Conservation (phyloP, 345 rosid species). For the Corchorus olitorius region DNA sequence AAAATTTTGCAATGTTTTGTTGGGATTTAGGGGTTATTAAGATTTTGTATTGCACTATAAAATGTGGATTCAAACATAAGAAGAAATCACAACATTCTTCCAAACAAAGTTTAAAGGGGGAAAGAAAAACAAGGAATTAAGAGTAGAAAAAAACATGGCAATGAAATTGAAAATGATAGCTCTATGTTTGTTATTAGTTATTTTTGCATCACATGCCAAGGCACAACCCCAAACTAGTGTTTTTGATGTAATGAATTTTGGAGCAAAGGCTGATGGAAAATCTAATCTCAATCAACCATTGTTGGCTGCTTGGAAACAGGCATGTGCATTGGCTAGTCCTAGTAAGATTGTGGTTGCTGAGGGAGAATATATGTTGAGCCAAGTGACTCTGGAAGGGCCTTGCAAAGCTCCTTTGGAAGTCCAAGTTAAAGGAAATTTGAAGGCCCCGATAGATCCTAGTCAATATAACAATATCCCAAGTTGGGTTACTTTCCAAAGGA, state of each 20-base stretch:
- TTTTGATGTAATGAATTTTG: not conserved
- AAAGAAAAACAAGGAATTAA: too few species aligned
- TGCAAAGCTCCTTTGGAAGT: not conserved
- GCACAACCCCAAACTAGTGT: not conserved
- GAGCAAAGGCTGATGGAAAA: not conserved
- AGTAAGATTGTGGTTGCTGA: not conserved
- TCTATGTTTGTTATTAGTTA: not conserved
- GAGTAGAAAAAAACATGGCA: too few species aligned
- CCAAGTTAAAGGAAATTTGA: not conserved
- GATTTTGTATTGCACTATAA: too few species aligned
- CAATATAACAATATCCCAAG: not conserved
- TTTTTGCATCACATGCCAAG: not conserved
- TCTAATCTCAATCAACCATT: not conserved
- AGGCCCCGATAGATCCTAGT: not conserved
- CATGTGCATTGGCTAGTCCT: not conserved
- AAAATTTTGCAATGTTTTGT: too few species aligned
- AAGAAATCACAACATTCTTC: too few species aligned
- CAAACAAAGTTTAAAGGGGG: too few species aligned
- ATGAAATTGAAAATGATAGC: not conserved
- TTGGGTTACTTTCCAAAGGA: not conserved
- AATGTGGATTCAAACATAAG: too few species aligned
- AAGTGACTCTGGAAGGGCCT: not conserved
- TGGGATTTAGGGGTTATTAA: too few species aligned
- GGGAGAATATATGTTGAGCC: not conserved
- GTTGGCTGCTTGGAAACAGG: not conserved